Evolutionary conservation across 2,329 filamentous ascomycete species (phyloP), one percentile per base, ranked within the genome.

Genomic region (Aspergillus pseudoglaucus): DNA sequence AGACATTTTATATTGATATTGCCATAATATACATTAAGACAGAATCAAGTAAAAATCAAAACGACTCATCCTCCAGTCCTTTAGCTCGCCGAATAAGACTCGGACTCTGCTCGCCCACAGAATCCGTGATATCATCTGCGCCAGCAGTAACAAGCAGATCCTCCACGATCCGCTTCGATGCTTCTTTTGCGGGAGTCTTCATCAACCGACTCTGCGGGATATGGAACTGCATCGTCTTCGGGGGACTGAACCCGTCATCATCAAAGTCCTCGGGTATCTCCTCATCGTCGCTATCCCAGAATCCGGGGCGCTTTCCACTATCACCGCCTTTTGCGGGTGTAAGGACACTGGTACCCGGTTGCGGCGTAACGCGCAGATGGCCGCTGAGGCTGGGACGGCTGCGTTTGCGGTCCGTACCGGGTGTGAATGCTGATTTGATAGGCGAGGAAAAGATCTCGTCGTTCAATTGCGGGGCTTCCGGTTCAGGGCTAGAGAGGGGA

Each of bases 371-470:
- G 63, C 69, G 43, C 59, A 70, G 46, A 7, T 60, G 56, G 14
- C 17, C 20, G 39, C 27, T 35, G 22, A 18, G 9, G n/a, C 17
- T 33, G n/a, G 42, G 42, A 38, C 46, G 71, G 17, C 71, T 71
- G 5, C 46, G 72, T 62, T 57, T 74, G 68, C 61, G 71, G 66
- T 43, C 70, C 61, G 59, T 69, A 60, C 49, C 71, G 61, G 55
- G 68, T 49, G 62, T 69, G 25, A 56, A 48, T 2, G 56, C 40
- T 9, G 56, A 57, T 47, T 77, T 79, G 47, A 84, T 69, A 0
- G 89, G 88, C 1, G 87, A 90, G 66, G 85, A 83, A 70, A 96
- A 96, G 6, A 91, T 82, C 54, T 94, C 90, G 42, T 87, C 84
- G 51, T 90, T 84, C 37, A 97, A 75, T 62, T 90, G 86, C 0